Base-by-base conservation (phyloP, 2,329 filamentous ascomycete species). In the Hypoxylon sp. region DNA sequence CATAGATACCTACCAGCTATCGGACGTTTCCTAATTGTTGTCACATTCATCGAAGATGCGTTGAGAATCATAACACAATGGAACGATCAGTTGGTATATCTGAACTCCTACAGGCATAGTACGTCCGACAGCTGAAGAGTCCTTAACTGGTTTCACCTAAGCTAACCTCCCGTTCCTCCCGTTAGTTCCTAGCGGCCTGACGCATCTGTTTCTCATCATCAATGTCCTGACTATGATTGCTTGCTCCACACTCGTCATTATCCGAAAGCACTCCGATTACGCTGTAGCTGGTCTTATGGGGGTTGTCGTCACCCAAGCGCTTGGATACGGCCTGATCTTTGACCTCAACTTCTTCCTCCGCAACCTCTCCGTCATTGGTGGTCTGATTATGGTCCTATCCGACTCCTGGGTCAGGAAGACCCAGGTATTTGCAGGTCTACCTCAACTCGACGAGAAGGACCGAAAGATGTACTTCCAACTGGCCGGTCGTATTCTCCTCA, bases 381-480 rank as follows among this genome's bases (percentile, higher is more conserved):
- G 95, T 64, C 87, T 99, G 46, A 86, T 99, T 73, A 98, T 99
- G 95, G 95, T 99, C 19, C 86, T 99, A 49, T 97, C 94, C 41
- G 95, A 99, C 82, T 97, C 92, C 60, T 98, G 94, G 93, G 93
- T 97, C 68, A 91, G 94, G 81, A 98, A 98, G 88, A 92, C 89
- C 78, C 97, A 97, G 82, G 94, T 94, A 2, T 97, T 97, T 67
- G 95, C 95, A 49, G 95, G 95, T 49, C 86, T 99, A 55, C 95
- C 95, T 50, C 88, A 92, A 79, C 87, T 99, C 55, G 95, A 98
- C 77, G 95, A 99, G 85, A 98, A 98, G 88, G 95, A 99, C 79
- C 92, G 94, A 81, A 99, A 98, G 87, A 98, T 98, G 94, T 99
- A 99, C 85, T 96, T 99, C 82, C 95, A 98, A 87, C 90, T 99